A percentile compares a stretch with the other conserved stretches of the same genome.
phyloP scores from a whole-genome alignment of 139 green algal genomes.

The Closterium sp. region DNA sequence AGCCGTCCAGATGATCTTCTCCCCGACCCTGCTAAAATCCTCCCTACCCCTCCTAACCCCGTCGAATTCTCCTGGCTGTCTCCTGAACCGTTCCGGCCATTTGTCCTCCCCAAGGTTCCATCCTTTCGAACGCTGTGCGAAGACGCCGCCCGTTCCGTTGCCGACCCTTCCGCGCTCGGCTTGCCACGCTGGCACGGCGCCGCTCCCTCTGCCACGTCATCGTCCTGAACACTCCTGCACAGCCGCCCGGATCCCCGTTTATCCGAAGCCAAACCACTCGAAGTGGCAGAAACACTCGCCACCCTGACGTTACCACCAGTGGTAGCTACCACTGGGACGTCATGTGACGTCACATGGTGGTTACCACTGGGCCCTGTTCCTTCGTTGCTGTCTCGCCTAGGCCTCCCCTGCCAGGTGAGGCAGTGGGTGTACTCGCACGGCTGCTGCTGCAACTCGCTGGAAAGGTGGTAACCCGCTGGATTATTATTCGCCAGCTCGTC shows the following conservation, averaged over 20 bases:
- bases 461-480: neutral
- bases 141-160: neutral
- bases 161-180: neutral
- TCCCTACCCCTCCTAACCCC: neutral
- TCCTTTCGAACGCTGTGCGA: neutral
- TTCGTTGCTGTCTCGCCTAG: too few relatives aligned
- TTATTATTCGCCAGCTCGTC: neutral
- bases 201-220: too few relatives aligned
- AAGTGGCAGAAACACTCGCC: too few relatives aligned
- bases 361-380: too few relatives aligned
- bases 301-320: too few relatives aligned
- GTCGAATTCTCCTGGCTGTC: neutral
- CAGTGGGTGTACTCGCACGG: neutral
- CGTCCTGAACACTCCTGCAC: too few relatives aligned
- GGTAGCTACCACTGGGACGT: too few relatives aligned
- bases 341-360: too few relatives aligned
- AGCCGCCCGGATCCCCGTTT: too few relatives aligned
- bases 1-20: neutral
- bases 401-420: neutral
- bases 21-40: neutral
- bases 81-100: neutral
- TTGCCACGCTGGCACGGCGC: neutral
- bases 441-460: neutral
- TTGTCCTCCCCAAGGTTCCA: neutral
- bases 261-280: too few relatives aligned